Base-by-base conservation (phyloP, 208 protist species). In the Perkinsela sp. region DNA sequence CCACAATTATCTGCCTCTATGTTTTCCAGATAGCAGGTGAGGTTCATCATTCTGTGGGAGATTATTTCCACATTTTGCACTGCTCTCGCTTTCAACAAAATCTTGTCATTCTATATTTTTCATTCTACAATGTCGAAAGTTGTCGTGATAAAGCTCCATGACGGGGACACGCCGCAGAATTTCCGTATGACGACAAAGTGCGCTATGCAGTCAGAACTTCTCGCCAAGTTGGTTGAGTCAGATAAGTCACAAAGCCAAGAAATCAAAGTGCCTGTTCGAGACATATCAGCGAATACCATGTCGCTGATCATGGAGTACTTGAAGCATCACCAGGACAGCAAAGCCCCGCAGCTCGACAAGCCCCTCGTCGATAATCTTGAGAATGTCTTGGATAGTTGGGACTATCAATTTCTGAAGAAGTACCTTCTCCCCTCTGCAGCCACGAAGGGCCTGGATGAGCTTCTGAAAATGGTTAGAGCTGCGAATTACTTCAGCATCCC, bases 401-500 rank as follows among this genome's bases (percentile, higher is more conserved):
- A 95, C 32, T 76, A 83, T 67, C 79, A 87, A 30, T 90, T 87
- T 67, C 77, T 91, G 66, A 88, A 82, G 74, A 80, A 76, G 48
- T 69, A 89, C 48, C 79, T 91, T 1, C 74, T 90, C n/a, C 85
- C 88, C 68, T 76, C 85, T 68, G 71, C 78, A 71, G 78, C 87
- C 69, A 82, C 88, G 73, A 78, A 76, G 67, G 79, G 92, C 67
- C 85, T 93, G 74, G 83, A 88, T 72, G 79, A 83, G 29, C 78
- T 95, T 2, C 91, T 95, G 71, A 86, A 93, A 68, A 80, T 93
- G 31, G 89, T 95, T 74, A 88, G 92, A 81, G 90, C 88, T 0
- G 90, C 90, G 1, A 93, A 95, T 74, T 95, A 92, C 70, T 72
- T 95, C n/a, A 91, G 93, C 74, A 83, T 95, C 69, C 90, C 90